Base-by-base conservation (phyloP, 106 monocot species). In the Dendrobium nobile region DNA sequence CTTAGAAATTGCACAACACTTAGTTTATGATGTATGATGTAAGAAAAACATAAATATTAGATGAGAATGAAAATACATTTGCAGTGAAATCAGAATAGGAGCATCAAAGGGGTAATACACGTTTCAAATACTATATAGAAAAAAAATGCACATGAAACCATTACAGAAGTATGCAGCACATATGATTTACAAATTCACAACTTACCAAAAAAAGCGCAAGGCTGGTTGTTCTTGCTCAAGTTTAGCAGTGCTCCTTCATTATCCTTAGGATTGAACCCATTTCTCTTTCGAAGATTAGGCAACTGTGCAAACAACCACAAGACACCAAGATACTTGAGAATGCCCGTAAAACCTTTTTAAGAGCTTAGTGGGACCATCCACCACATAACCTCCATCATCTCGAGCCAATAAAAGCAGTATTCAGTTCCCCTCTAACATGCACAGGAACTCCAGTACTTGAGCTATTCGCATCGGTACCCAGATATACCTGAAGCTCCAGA, bases 361-460 rank as follows among this genome's bases (percentile, higher is more conserved):
- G 88, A 31, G 99, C 99, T 28, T 70, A 95, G 90, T 15, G 99
- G 99, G 80, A 99, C 99, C 99, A 99, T 55, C 93, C 95, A 84
- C 99, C 99, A 61, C 99, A 82, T 99, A 99, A 72, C 99, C 99
- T 55, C 99, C 99, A 91, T 99, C 99, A 86, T 99, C 99, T 33
- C 99, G 65, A 95, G 99, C 95, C 99, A 82, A 99, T 93, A 72
- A 99, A 99, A 51, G 95, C 91, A 73, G 95, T 93, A 68, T 99
- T 99, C 43, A 99, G 86, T 51, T 99, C 99, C 61, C 95, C 99
- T 88, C 90, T 93, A 77, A 93, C 85, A 82, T 95, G 95, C 67
- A 93, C 86, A 9, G 95, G 92, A 15, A 97, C 89, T 79, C 93
- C 87, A 67, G 92, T 81, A 61, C 90, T 47, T 88, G 85, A 78